Evolutionary conservation across 768 basidiomycete genomes (phyloP).

Genomic region (Roridomyces roridus): DNA sequence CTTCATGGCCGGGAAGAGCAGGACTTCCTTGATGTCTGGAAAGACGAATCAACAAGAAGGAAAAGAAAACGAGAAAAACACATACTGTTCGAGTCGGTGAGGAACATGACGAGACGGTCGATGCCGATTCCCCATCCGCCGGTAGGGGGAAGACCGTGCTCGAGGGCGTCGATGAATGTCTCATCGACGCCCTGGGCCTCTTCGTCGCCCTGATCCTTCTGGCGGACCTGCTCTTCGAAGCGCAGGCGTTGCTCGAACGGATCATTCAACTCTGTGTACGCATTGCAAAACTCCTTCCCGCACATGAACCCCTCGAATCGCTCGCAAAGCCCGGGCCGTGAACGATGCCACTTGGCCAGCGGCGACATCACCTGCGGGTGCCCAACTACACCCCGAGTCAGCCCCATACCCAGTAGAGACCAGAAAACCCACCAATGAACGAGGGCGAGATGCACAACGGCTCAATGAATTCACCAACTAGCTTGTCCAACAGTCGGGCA

Average conservation of each 20-base stretch:
- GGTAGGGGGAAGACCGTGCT: constrained; percentile 96
- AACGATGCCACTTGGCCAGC: constrained; percentile 97
- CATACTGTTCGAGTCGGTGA: constrained; percentile 93
- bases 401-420: not conserved
- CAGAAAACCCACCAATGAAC: constrained; percentile 75
- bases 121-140: constrained; percentile 98
- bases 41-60: not conserved
- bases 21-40: constrained; percentile 93
- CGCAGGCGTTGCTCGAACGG: constrained; percentile 94
- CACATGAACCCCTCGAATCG: constrained; percentile 99
- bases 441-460: constrained; percentile 94
- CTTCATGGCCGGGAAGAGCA: constrained; percentile 98
- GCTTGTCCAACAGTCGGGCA: constrained; percentile 95
- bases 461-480: constrained; percentile 98
- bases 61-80: constrained; percentile 21
- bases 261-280: constrained; percentile 99
- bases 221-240: constrained; percentile 94
- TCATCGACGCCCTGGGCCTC: constrained; percentile 98
- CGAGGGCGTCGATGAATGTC: constrained; percentile 95
- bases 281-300: constrained; percentile 98
- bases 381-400: constrained; percentile 68
- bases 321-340: constrained; percentile 96
- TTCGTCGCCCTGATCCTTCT: constrained; percentile 97
- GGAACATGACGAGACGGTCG: constrained; percentile 97
- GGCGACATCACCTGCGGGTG: constrained; percentile 99